Evolutionary conservation across 2,329 filamentous ascomycete genomes (phyloP).

Genomic region (Verticillium klebahnii): DNA sequence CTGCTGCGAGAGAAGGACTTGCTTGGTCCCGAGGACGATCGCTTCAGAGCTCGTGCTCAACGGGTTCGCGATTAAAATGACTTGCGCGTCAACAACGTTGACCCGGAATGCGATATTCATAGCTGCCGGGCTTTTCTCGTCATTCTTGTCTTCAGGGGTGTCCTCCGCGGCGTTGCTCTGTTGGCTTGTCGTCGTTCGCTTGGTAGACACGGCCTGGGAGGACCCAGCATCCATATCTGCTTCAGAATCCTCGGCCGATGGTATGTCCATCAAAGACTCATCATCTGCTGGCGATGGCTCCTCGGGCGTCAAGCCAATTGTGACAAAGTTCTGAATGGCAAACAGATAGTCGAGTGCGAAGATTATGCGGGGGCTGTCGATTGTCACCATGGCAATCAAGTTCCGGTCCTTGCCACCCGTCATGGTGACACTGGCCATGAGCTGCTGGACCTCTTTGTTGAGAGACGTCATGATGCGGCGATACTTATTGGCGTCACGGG

Average conservation of each 20-base stretch:
- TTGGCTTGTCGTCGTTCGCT: slow-evolving; percentile 15
- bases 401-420: slow-evolving; percentile 77
- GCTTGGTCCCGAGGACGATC: slow-evolving; percentile 90
- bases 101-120: slow-evolving; percentile 84
- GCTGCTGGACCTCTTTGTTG: slow-evolving; percentile 92
- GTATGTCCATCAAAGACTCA: slow-evolving; percentile 49
- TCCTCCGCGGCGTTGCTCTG: slow-evolving; percentile 6
- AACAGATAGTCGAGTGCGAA: slow-evolving; percentile 96
- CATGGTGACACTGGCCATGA: slow-evolving; percentile 96
- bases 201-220: slow-evolving; percentile 22
- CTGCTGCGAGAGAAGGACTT: slow-evolving; percentile 88
- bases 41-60: slow-evolving; percentile 87
- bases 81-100: slow-evolving; percentile 92
- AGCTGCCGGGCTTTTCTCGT: slow-evolving; percentile 22
- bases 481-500: slow-evolving; percentile 88
- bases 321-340: slow-evolving; percentile 78
- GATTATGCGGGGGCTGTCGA: slow-evolving; percentile 92
- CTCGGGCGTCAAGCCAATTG: slow-evolving; percentile 64
- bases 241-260: slow-evolving; percentile 46
- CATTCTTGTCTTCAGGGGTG: slow-evolving; percentile 8
- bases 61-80: slow-evolving; percentile 94
- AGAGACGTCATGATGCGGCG: slow-evolving; percentile 96
- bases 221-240: slow-evolving; percentile 43
- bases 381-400: slow-evolving; percentile 84
- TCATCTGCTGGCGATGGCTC: slow-evolving; percentile 48